These are phyloP conservation scores for Neurospora sp. DNA, from an alignment of 495 filamentous ascomycete genomes.

Conservation along the genomic window DNA sequence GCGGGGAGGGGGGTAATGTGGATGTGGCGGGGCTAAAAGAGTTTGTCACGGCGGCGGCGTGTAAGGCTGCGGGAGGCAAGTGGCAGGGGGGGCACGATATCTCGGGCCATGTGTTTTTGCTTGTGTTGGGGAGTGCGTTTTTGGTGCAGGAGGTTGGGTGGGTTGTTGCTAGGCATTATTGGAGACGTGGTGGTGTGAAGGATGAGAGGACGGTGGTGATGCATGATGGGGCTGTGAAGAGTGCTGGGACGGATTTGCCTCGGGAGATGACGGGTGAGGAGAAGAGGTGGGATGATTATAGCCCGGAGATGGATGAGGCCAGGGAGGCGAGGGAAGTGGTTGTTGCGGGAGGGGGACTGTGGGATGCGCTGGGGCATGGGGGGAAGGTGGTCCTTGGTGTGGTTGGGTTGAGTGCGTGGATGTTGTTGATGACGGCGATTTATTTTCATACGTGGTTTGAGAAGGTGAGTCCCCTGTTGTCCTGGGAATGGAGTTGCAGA, in stretches of 20 bases:
- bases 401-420: constrained; percentile 69
- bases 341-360: constrained; percentile 1
- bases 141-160: constrained; percentile 71
- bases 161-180: constrained; percentile 33
- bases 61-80: constrained; percentile 65
- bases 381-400: constrained; percentile 41
- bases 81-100: constrained; percentile 93
- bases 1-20: not conserved
- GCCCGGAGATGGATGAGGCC: constrained; percentile 6
- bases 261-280: no score
- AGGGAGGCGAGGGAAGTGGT: constrained; percentile 24
- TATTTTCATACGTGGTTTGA: constrained; percentile 99
- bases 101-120: constrained; percentile 86
- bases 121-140: constrained; percentile 72
- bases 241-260: constrained; percentile 31
- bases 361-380: constrained; percentile 29
- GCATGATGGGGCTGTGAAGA: constrained; percentile 48
- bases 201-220: constrained; percentile 53
- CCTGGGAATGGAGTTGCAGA: no score
- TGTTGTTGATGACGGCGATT: constrained; percentile 94
- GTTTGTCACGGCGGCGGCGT: constrained; percentile 64
- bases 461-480: constrained; percentile 51
- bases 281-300: not conserved
- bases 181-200: constrained; percentile 18
- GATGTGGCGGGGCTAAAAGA: constrained; percentile 30